Conservation (phyloP, 2,329 filamentous ascomycete species). For the Diaporthe sp. region DNA sequence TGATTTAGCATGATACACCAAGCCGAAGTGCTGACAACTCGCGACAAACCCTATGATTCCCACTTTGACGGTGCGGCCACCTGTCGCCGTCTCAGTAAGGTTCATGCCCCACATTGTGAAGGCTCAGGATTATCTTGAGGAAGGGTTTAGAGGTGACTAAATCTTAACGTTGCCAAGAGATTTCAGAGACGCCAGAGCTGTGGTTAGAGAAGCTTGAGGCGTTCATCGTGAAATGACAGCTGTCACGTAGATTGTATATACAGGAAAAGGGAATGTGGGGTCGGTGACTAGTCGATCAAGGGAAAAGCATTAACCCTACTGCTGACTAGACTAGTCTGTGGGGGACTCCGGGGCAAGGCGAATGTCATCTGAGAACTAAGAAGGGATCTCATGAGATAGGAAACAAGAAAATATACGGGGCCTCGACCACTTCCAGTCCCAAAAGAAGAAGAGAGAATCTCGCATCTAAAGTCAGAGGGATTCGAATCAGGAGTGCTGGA, state of each 20-base stretch:
- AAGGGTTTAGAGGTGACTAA: too few species aligned
- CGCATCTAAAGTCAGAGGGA: too few species aligned
- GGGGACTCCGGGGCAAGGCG: too few species aligned
- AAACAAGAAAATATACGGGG: too few species aligned
- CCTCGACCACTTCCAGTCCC: too few species aligned
- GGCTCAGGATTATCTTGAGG: neutral
- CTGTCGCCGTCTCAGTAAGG: neutral
- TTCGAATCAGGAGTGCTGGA: too few species aligned
- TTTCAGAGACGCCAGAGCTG: neutral
- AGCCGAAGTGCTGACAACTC: neutral
- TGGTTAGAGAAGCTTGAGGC: neutral
- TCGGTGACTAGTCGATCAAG: neutral
- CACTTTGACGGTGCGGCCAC: slow-evolving; percentile 6
- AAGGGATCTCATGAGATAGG: neutral
- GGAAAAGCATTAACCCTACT: neutral
- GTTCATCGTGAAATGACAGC: neutral
- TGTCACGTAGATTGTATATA: neutral
- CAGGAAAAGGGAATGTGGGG: neutral
- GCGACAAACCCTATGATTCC: slow-evolving; percentile 13
- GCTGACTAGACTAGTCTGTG: neutral
- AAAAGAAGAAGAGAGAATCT: too few species aligned
- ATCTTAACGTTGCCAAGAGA: neutral
- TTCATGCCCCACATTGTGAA: slow-evolving; percentile 25
- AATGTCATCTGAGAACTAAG: neutral
- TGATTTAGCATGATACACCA: neutral